Evolutionary conservation across 75 land plant genomes (phyloP).

Genomic region (Cunninghamia lanceolata): DNA sequence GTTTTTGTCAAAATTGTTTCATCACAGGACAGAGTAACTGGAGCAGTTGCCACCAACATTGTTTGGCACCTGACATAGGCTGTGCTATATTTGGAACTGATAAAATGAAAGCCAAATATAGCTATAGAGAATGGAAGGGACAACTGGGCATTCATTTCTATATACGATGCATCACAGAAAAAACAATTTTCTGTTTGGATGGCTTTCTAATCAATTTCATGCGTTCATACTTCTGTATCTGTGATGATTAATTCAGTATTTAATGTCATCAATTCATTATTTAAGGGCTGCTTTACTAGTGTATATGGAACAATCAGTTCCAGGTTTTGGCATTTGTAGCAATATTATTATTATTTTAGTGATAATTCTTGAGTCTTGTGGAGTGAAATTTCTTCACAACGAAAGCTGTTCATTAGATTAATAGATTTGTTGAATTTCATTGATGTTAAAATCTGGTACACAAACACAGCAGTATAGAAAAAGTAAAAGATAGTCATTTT

Average conservation of each 20-base stretch:
- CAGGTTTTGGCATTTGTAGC: not conserved
- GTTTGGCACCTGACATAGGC: not conserved
- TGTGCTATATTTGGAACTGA: not conserved
- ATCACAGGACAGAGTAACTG: conserved; percentile 32
- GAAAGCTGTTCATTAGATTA: not conserved
- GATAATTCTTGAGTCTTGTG: not conserved
- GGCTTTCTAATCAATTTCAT: not conserved
- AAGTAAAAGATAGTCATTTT: not conserved
- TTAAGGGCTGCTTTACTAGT: not conserved
- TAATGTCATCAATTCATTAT: not conserved
- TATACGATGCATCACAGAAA: not conserved
- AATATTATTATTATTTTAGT: not conserved
- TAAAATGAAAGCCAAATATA: not conserved
- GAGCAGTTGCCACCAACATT: not conserved
- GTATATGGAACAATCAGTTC: not conserved
- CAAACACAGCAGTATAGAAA: not conserved
- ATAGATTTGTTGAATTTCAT: not conserved
- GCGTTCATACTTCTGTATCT: not conserved
- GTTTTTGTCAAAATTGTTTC: conserved; percentile 70
- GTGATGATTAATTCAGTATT: not conserved
- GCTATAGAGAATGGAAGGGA: not conserved
- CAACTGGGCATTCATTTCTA: not conserved
- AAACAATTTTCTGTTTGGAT: not conserved
- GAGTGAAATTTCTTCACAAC: not conserved
- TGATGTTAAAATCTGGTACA: no score